Base-by-base conservation (phyloP, 371 early-diverging fungal species). In the Mortierella polycephala region DNA sequence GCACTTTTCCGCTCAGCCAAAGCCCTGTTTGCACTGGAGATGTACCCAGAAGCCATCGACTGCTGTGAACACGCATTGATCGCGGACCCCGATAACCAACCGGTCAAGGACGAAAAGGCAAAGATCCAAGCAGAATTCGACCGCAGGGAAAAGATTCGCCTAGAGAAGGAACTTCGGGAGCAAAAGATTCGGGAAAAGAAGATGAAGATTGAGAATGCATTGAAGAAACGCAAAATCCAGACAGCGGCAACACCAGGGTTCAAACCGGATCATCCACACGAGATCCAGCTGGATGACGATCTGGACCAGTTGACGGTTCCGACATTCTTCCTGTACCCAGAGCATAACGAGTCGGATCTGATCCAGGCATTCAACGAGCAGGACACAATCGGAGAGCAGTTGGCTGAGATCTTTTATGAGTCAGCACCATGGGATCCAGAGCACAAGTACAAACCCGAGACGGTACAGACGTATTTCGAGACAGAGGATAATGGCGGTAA, bases 281-380 rank as follows among this genome's bases (percentile, higher is more conserved):
- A 86, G 64, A 94, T 96, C 42, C 84, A 83, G 42, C 80, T 92
- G 45, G 93, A 95, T 68, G 71, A 83, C 11, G 85, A 84, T 37
- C 82, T 88, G 1, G 87, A 90, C 37, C 87, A 87, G 21, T 77
- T 99, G 40, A 84, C 89, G 13, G 92, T 94, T 88, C 98, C 99
- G 0, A 95, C 95, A 1, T 87, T 96, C 62, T 95, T 99, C 67
- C 80, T 98, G 81, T 99, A 99, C 82, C 99, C 99, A 5, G 97
- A 98, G 81, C 86, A 91, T 79, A 91, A 92, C 67, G 92, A 98
- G 74, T 93, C 94, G 6, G 99, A 99, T 79, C 90, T 95, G 67
- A 94, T 99, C 58, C 89, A 92, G 65, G 83, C 87, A 23, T 96
- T 96, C 72, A 86, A 95, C 80, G 98, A 98, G 81, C 82, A 86